Evolutionary conservation across 768 basidiomycete genomes (phyloP), one percentile per base, ranked within the genome.

Genomic region (Pleurotus sapidus): DNA sequence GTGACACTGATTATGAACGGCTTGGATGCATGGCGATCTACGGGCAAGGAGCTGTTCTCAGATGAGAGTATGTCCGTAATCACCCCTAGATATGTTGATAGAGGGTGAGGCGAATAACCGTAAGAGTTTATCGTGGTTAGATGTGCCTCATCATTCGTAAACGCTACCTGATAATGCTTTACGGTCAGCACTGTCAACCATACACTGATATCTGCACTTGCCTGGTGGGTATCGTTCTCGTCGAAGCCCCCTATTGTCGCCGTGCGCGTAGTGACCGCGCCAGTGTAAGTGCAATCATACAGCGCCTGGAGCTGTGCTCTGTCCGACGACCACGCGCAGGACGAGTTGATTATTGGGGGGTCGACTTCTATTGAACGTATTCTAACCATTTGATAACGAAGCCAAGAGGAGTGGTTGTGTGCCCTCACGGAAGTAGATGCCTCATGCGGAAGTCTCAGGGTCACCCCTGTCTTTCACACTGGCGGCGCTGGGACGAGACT

Each of bases 1-100:
- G 91, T 89, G 67, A 93, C 83, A 71, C 88, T 91, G 68, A 95
- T 80, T 65, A 95, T 87, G 64, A 95, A 77, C 1, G 88, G 91
- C 59, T 79, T 72, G 15, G 56, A 58, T 15, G 17, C 5, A 14
- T 8, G 17, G 24, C 14, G 14, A 8, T 20, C 46, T 45, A 4
- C 14, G 7, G 15, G 11, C 43, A 23, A 45, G 38, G 30, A n/a
- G 24, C 67, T 61, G 30, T 61, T 40, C 12, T 72, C 60, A 39
- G 67, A 71, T 9, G 72, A 70, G 59, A 82, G 68, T 57, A 89
- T 78, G 43, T 84, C 64, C 38, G 76, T 67, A 46, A 91, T 73
- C 87, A 88, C 91, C 49, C 66, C 69, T 45, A 92, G 67, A 72
- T 93, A 95, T 20, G 66, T 61, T n/a, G 74, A 64, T 43, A 95